Percentiles rank a stretch among this genome's conserved stretches.
Evolutionary conservation across 495 filamentous ascomycete species (phyloP).

Genomic region (Tuber microsphaerosporum): DNA sequence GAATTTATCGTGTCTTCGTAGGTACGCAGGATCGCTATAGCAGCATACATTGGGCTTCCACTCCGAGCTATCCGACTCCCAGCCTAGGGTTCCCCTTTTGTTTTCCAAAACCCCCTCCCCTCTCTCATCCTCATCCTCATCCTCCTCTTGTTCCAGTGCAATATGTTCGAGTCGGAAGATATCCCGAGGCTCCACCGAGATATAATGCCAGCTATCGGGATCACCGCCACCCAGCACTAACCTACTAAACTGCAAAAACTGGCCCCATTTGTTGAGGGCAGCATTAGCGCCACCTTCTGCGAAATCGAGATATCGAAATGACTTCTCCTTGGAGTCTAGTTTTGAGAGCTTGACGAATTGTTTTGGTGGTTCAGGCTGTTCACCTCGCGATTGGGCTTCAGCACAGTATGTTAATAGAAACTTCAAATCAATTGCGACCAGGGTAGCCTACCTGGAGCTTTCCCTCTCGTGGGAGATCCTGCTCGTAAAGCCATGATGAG

Average conservation of each 20-base stretch:
- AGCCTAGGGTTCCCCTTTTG: neutral
- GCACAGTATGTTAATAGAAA: neutral
- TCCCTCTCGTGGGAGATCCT: neutral
- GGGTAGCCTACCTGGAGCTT: neutral
- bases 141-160: neutral
- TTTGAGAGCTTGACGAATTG: neutral
- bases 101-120: neutral
- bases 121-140: neutral
- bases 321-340: neutral
- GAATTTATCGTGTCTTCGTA: neutral
- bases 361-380: neutral
- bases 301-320: conserved; percentile 2
- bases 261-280: conserved; percentile 3
- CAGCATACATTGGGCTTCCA: neutral
- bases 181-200: neutral
- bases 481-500: neutral
- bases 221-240: neutral
- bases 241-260: conserved; percentile 1
- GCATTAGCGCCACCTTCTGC: neutral
- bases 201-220: neutral
- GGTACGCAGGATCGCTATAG: neutral
- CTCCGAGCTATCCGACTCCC: neutral
- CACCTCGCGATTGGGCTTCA: neutral
- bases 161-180: neutral
- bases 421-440: neutral